A percentile compares a stretch with the other conserved stretches of the same genome.
Conservation (phyloP, 1,284 basidiomycete species). For the Puccinia sorghi region DNA sequence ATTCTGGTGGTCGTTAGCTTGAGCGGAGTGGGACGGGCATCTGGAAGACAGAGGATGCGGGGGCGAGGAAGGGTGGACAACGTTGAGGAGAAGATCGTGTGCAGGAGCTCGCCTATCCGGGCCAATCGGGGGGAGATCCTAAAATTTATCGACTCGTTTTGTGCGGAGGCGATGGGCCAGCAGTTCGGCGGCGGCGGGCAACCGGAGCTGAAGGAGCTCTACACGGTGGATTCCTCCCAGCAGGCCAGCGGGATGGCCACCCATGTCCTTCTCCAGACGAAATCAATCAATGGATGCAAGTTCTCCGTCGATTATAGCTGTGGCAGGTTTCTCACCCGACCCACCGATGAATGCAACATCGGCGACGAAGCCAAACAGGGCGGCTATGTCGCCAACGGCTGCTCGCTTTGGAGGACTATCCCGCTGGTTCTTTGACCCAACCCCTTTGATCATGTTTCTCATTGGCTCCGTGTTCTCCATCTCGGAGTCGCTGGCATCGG, state of each 20-base stretch:
- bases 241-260: slow-evolving; percentile 18
- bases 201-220: slow-evolving; percentile 27
- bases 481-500: not conserved
- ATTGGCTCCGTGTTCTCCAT: not conserved
- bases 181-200: slow-evolving; percentile 22
- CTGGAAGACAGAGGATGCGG: slow-evolving; percentile 8
- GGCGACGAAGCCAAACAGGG: slow-evolving; percentile 45
- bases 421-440: slow-evolving; percentile 11
- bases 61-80: slow-evolving; percentile 1
- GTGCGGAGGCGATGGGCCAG: slow-evolving; percentile 33
- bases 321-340: slow-evolving; percentile 38
- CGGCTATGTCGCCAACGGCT: slow-evolving; percentile 38
- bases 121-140: slow-evolving; percentile 24
- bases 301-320: slow-evolving; percentile 43
- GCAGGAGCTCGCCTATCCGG: slow-evolving; percentile 22
- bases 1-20: slow-evolving; percentile 12
- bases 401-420: slow-evolving; percentile 41
- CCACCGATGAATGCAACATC: slow-evolving; percentile 48
- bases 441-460: not conserved
- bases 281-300: slow-evolving; percentile 29
- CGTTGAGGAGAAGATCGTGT: slow-evolving; percentile 34
- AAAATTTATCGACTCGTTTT: slow-evolving; percentile 46
- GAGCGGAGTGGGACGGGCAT: slow-evolving; percentile 11
- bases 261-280: slow-evolving; percentile 14
- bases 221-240: slow-evolving; percentile 17